Evolutionary conservation across 164 flowering plant species (phyloP), one percentile per base, ranked within the genome.

Genomic region (Vitis riparia): DNA sequence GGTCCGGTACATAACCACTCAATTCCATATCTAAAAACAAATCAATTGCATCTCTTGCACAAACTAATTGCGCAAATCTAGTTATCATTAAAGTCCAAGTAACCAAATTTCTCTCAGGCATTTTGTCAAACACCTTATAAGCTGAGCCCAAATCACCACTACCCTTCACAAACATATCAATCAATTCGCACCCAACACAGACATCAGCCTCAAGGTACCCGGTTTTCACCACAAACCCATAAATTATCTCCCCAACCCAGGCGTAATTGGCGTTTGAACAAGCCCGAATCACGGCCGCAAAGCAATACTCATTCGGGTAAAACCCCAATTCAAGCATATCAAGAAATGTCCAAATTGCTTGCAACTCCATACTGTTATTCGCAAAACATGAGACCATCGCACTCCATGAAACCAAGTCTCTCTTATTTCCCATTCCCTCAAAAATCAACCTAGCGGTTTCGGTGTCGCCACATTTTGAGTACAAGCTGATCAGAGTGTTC

Each of bases 1-100:
- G 74, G 76, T 91, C 95, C 0, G 92, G 93, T 17, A 53, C 51
- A 59, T 65, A 83, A 27, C 86, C 95, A 32, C 70, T 76, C 51
- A 59, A 11, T n/a, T 77, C 68, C 98, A 93, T 93, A 52, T 84
- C 87, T 51, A 80, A 14, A 80, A 87, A 89, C 83, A 91, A 79
- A 17, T 70, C 75, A 51, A 90, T 56, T 0, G 93, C 90, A 29
- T 83, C 86, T 44, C 15, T 59, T 2, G 86, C 63, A 30, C 6
- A 75, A 58, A 91, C 98, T 76, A 75, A n/a, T 62, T 93, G 95
- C n/a, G 79, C 62, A 60, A 72, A 84, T 64, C 97, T 79, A 59
- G 94, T 88, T 9, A 93, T 86, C 91, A 93, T 88, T 80, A 83
- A 75, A 59, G 96, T 91, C 95, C 97, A 93, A 3, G 79, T 52